These are phyloP conservation scores for Juglanconis oblonga DNA, from an alignment of 2,329 filamentous ascomycete genomes.

Conservation along the genomic window DNA sequence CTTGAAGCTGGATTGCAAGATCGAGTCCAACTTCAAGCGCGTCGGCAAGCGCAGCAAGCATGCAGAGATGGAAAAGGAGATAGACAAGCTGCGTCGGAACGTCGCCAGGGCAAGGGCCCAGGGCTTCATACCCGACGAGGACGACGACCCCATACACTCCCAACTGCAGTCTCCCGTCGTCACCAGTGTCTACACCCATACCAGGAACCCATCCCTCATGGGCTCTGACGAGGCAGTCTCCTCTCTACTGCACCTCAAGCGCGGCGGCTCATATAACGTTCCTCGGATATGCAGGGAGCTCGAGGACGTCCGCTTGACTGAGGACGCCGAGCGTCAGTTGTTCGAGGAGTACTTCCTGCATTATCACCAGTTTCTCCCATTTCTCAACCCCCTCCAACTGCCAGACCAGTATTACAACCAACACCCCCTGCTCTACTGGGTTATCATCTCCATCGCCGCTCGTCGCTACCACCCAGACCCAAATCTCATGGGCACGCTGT, in stretches of 20 bases:
- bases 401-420: conserved; percentile 76
- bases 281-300: conserved; percentile 59
- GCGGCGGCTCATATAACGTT: conserved; percentile 60
- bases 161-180: conserved; percentile 58
- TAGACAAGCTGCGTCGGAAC: conserved; percentile 63
- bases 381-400: conserved; percentile 63
- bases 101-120: conserved; percentile 59
- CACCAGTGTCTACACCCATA: conserved; percentile 56
- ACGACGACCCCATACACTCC: conserved; percentile 50
- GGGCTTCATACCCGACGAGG: conserved; percentile 54
- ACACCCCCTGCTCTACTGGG: conserved; percentile 82
- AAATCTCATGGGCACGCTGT: conserved; percentile 63
- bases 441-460: conserved; percentile 71
- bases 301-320: conserved; percentile 62
- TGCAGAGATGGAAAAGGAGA: conserved; percentile 83
- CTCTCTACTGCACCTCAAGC: conserved; percentile 63
- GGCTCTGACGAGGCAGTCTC: conserved; percentile 68
- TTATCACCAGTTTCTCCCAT: conserved; percentile 76
- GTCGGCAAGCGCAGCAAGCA: conserved; percentile 77
- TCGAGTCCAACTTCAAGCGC: conserved; percentile 84
- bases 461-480: conserved; percentile 65
- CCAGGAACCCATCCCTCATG: conserved; percentile 62
- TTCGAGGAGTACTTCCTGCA: conserved; percentile 66
- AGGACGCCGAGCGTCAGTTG: conserved; percentile 60
- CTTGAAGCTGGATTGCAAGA: conserved; percentile 78